phyloP scores from a whole-genome alignment of 108 stramenopile genomes.

The Nannochloropsis gaditana region DNA sequence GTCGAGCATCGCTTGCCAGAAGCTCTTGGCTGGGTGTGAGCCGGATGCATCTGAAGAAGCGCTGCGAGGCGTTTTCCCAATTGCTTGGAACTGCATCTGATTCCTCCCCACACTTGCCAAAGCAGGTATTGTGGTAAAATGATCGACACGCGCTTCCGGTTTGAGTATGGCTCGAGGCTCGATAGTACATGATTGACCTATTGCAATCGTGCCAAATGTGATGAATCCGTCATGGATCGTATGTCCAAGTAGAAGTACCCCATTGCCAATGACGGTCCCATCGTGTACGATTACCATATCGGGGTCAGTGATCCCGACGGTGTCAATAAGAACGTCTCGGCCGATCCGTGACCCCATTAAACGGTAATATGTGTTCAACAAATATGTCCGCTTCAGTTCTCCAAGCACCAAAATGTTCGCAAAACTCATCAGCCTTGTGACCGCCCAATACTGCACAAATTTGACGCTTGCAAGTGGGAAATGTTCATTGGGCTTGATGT shows the following conservation, averaged over 20 bases:
- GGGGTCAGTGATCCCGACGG: conserved; percentile 38
- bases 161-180: neutral
- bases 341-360: conserved; percentile 32
- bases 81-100: neutral
- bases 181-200: neutral
- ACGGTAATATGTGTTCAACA: conserved; percentile 35
- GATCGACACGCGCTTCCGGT: neutral
- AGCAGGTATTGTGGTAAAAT: neutral
- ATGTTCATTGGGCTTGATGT: neutral
- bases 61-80: conserved; percentile 4
- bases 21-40: neutral
- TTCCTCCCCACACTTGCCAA: conserved; percentile 10
- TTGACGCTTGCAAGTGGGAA: conserved; percentile 24
- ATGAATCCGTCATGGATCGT: conserved; percentile 10
- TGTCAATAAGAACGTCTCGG: conserved; percentile 36
- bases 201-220: neutral
- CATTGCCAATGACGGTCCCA: conserved; percentile 31
- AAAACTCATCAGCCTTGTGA: conserved; percentile 33
- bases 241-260: conserved; percentile 10
- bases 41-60: neutral
- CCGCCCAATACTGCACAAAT: conserved; percentile 29
- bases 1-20: neutral
- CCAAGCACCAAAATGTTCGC: conserved; percentile 26
- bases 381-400: conserved; percentile 29
- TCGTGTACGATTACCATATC: conserved; percentile 31